Percentiles rank a stretch among this genome's conserved stretches.
phyloP scores from a whole-genome alignment of 2,329 filamentous ascomycete species.

The Verticillium dahliae region DNA sequence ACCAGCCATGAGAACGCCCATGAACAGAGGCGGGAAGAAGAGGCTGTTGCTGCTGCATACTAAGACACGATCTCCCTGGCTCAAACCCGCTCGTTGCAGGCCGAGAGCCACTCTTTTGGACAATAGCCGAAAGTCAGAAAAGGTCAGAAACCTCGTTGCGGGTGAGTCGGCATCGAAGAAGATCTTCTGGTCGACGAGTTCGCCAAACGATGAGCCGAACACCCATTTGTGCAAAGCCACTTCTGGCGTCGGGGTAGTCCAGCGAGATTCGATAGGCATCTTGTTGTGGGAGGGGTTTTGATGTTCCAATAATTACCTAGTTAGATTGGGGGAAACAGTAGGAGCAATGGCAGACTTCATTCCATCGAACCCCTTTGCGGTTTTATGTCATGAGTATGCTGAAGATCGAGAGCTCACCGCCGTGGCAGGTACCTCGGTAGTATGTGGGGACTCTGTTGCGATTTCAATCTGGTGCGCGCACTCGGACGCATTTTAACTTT shows the following conservation, averaged over 20 bases:
- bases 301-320: no score
- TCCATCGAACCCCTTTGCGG: no score
- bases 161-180: conserved; percentile 63
- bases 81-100: conserved; percentile 56
- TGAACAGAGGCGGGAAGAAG: conserved; percentile 63
- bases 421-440: no score
- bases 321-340: no score
- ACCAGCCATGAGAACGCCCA: conserved; percentile 71
- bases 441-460: no score
- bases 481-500: no score
- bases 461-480: no score
- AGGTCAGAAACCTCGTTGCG: conserved; percentile 59
- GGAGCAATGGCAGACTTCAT: no score
- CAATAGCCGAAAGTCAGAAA: conserved; percentile 59
- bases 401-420: no score
- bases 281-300: neutral
- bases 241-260: conserved; percentile 33
- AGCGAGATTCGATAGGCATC: conserved; percentile 44
- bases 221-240: conserved; percentile 50
- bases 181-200: conserved; percentile 34
- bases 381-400: no score
- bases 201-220: conserved; percentile 40
- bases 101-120: conserved; percentile 67
- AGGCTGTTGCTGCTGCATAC: conserved; percentile 69
- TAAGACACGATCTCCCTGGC: conserved; percentile 63